Base-by-base conservation (phyloP, 139 green algal species). In the Diplosphaera chodatii region DNA sequence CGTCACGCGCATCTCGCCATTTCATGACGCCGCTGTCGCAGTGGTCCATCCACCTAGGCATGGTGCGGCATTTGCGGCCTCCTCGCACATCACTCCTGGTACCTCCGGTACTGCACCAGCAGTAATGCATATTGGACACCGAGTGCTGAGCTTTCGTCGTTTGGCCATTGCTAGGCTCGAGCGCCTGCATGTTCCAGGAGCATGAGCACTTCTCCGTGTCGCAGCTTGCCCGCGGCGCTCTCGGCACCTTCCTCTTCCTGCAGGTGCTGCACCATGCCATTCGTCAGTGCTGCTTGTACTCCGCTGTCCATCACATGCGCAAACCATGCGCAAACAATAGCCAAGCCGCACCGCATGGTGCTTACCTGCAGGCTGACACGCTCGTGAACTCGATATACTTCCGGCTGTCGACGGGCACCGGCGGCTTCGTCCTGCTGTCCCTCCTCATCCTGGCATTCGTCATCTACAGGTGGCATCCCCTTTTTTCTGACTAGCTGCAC, bases 391-490 rank as follows among this genome's bases (percentile, higher is more conserved):
- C 74, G 16, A 3, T 72, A 31, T 55, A 28, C 22, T 82, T 83
- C 69, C 76, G 83, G 27, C 67, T 88, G 40, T 78, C 77, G 8
- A 75, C 71, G 28, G 83, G 83, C 68, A 81, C 66, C 23, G 28
- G 84, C 16, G 72, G 69, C 18, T 82, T 88, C 40, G 69, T 80
- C 64, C 59, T 74, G 16, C 69, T 87, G 18, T 83, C 83, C 27
- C 32, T 71, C 27, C 29, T 83, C 40, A 73, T 88, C 63, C 34
- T 87, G 41, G 48, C 87, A 22, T 79, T 86, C 55, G 20, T 86
- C 30, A 33, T 87, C 22, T 82, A 77, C 56, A 76, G 77, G 70
- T 78, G 48, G 16, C 13, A n/a, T n/a, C n/a, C n/a, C n/a, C n/a
- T n/a, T n/a, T n/a, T n/a, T n/a, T n/a, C n/a, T n/a, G n/a, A n/a